phyloP scores from a whole-genome alignment of 1,139 yeast species.

The Geotrichum armillariae region DNA sequence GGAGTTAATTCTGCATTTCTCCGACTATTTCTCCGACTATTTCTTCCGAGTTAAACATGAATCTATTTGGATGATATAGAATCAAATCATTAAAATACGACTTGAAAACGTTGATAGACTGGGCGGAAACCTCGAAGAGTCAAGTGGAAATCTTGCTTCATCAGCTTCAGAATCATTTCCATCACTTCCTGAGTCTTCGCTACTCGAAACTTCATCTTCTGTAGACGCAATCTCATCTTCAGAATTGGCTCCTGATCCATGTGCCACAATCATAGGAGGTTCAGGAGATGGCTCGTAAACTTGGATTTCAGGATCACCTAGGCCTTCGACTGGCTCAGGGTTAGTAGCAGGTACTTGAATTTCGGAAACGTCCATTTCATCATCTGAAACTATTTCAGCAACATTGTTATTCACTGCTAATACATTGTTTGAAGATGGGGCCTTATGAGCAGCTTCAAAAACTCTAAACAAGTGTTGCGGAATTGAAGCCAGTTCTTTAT shows the following conservation, averaged over 20 bases:
- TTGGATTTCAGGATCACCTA: background rate
- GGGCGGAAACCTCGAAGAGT: slow-evolving; percentile 5
- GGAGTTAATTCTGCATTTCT: no score
- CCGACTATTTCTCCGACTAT: no score
- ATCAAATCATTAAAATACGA: no score
- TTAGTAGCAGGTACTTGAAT: background rate
- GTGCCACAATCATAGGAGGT: background rate
- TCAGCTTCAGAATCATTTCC: background rate
- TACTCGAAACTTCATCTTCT: background rate
- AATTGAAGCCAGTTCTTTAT: background rate
- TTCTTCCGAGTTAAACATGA: no score
- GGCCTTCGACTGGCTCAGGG: background rate
- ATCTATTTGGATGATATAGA: no score
- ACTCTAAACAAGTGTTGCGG: background rate
- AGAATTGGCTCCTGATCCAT: background rate
- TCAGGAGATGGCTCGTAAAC: background rate
- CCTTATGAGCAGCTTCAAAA: background rate
- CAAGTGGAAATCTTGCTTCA: background rate
- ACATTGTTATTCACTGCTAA: background rate
- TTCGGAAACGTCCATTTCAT: background rate
- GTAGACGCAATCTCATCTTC: background rate
- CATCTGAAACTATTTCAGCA: background rate
- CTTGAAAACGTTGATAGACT: background rate
- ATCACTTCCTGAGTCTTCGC: background rate
- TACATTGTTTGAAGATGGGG: background rate